Base-by-base conservation (phyloP, 225 moss, liverwort and hornwort species). In the Antitrichia curtipendula region DNA sequence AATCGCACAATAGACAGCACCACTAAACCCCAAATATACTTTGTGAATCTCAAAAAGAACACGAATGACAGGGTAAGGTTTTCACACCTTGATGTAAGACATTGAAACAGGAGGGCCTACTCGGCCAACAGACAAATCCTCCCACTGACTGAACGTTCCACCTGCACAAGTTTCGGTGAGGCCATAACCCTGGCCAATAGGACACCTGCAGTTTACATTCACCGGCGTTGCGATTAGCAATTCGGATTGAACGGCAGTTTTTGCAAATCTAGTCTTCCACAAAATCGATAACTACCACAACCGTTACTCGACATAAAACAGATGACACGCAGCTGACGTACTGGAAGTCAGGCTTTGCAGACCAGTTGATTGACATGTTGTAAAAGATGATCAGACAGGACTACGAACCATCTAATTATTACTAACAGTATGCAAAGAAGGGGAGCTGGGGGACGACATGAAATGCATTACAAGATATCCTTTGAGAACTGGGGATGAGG, bases 151-250 rank as follows among this genome's bases (percentile, higher is more conserved):
- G 88, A 99, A 97, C 74, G 99, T 99, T 81, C 82, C 97, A 89
- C 97, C 96, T 70, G 99, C 97, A 92, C 99, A 99, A 76, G 99
- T 99, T 91, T 99, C 99, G 41, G 99, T 99, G 58, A 99, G 95
- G 87, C 99, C 99, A 90, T 99, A 99, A 56, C 99, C 99, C 88
- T 99, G 99, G 82, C 96, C 96, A 81, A 99, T 91, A 36, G 99
- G 99, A 88, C 95, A 96, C 90, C 97, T 97, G 96, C 62, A 82
- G 62, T 65, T 78, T 85, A 80, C 83, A 73, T 84, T 83, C 79
- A 69, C 82, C 86, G 81, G 65, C 25, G 50, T 87, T 88, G 63
- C 23, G 12, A 63, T 89, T 71, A 86, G 87, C 69, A 77, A 71
- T 38, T 84, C 79, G n/a, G 62, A 83, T 57, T 81, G 8, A 59